These are phyloP conservation scores for Panus rudis DNA, from an alignment of 768 basidiomycete genomes.

Conservation along the genomic window DNA sequence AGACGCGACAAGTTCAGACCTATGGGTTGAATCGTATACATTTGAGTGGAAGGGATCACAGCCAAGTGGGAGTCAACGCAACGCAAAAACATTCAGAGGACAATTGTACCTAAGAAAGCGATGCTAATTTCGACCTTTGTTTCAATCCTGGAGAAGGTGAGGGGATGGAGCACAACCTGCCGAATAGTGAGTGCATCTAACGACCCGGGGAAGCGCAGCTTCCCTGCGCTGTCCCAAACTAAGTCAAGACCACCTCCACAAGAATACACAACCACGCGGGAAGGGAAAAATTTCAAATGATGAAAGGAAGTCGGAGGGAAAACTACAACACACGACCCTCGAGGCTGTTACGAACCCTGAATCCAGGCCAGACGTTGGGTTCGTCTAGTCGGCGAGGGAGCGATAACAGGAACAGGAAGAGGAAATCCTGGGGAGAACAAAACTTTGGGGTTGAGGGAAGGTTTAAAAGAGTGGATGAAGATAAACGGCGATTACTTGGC, in stretches of 20 bases:
- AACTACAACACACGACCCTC: constrained; percentile 2
- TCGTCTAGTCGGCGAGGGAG: not conserved
- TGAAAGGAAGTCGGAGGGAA: no score
- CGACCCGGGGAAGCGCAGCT: constrained; percentile 33
- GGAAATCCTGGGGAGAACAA: not conserved
- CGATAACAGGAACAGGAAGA: not conserved
- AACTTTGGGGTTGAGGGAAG: not conserved
- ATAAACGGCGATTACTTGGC: not conserved
- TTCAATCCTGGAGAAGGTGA: no score
- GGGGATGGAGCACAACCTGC: constrained; percentile 4
- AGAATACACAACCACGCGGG: constrained; percentile 6
- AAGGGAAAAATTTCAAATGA: not conserved
- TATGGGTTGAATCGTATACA: no score
- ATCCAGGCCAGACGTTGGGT: not conserved
- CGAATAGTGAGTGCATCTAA: no score
- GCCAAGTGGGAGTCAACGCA: constrained; percentile 18
- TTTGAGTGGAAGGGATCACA: no score
- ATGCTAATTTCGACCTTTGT: no score
- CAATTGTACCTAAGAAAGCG: constrained; percentile 4
- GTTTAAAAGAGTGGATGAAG: not conserved
- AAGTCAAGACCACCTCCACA: constrained; percentile 12
- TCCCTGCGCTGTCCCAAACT: constrained; percentile 26
- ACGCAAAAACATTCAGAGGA: constrained; percentile 17
- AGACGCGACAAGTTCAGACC: no score
- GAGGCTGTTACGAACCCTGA: no score